Conservation (phyloP, 768 basidiomycete genomes). For the Tulasnella sp. region DNA sequence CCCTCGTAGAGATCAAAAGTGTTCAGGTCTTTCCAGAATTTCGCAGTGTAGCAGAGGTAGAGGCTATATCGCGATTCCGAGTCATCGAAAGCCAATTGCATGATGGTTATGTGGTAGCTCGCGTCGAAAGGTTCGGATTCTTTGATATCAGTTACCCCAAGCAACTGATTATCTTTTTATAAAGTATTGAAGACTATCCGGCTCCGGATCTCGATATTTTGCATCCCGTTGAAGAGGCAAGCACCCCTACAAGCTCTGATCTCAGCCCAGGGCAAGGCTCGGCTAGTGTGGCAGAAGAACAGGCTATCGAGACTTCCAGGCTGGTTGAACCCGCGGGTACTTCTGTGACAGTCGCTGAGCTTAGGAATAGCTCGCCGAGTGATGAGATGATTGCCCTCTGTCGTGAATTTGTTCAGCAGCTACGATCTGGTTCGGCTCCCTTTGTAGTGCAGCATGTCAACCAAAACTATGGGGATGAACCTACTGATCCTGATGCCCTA, state of each 20-base stretch:
- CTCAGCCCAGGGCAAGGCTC: too few species aligned
- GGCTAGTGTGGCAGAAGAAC: too few species aligned
- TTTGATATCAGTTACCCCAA: too few species aligned
- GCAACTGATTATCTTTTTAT: too few species aligned
- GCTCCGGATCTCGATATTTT: too few species aligned
- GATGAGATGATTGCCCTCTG: conserved; percentile 6
- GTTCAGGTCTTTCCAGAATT: conserved; percentile 3
- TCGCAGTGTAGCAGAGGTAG: not conserved
- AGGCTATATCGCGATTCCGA: conserved; percentile 1
- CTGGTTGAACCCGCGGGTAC: too few species aligned
- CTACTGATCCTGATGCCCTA: conserved; percentile 1
- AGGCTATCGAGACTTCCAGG: too few species aligned
- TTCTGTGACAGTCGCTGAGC: too few species aligned
- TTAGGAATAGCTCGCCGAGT: too few species aligned
- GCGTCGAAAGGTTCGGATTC: not conserved
- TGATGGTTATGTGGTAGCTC: conserved; percentile 4
- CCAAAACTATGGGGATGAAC: conserved; percentile 1
- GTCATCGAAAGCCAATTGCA: not conserved
- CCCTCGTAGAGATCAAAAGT: not conserved
- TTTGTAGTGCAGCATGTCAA: conserved; percentile 6
- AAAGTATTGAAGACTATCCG: too few species aligned
- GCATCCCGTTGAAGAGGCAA: too few species aligned
- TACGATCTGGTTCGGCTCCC: conserved; percentile 3
- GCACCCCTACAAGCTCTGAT: too few species aligned
- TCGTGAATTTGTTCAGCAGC: conserved; percentile 1